Conservation (phyloP, 2,329 filamentous ascomycete species). For the Claviceps cyperi region DNA sequence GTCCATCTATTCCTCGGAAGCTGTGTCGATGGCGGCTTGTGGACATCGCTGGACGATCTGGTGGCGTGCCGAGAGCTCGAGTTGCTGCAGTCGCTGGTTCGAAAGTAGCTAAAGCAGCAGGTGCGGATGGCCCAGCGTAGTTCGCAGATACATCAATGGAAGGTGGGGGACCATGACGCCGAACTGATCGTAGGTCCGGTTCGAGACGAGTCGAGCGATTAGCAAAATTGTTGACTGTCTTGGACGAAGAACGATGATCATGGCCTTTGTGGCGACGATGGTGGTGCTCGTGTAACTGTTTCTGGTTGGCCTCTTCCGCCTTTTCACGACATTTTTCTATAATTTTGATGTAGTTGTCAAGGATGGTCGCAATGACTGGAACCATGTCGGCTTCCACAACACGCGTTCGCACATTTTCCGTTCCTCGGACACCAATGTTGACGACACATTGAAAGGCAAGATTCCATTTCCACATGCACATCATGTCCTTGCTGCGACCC, state of each 20-base stretch:
- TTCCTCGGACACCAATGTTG: constrained; percentile 93
- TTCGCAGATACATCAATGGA: constrained; percentile 39
- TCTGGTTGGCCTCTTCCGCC: constrained; percentile 67
- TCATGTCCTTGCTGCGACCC: constrained; percentile 91
- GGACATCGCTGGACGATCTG: constrained; percentile 10
- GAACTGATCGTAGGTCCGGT: constrained; percentile 45
- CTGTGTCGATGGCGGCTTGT: constrained; percentile 33
- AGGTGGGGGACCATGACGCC: constrained; percentile 71
- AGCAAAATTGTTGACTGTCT: constrained; percentile 34
- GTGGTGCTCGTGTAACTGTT: constrained; percentile 41
- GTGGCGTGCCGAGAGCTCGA: constrained; percentile 6
- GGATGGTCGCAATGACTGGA: constrained; percentile 91
- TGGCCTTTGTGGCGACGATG: constrained; percentile 33
- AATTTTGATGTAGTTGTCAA: constrained; percentile 96
- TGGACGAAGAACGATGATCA: constrained; percentile 32
- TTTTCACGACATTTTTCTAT: constrained; percentile 83
- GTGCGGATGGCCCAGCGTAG: constrained; percentile 24
- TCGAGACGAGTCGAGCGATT: constrained; percentile 39
- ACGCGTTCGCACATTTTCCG: constrained; percentile 81
- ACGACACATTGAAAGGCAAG: constrained; percentile 97
- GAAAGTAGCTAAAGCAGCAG: constrained; percentile 11
- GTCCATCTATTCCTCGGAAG: constrained; percentile 36
- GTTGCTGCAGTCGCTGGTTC: constrained; percentile 12
- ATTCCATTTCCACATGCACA: constrained; percentile 99
- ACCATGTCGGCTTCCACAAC: constrained; percentile 99